Base-by-base conservation (phyloP, 1,284 basidiomycete genomes). In the Phylloboletellus chloephorus region DNA sequence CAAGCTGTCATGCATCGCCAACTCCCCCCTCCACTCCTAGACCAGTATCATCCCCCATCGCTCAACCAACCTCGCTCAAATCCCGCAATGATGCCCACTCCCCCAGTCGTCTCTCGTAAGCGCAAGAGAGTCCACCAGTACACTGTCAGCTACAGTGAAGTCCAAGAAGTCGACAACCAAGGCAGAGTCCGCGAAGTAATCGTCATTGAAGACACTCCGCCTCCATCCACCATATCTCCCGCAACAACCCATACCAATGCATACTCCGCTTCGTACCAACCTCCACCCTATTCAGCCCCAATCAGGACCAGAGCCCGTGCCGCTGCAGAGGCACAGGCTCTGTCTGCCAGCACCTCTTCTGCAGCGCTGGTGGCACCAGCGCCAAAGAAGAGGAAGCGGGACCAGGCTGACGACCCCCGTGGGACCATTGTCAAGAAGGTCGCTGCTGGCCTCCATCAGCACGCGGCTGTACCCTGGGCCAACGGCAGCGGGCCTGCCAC, bases 141-240 rank as follows among this genome's bases (percentile, higher is more conserved):
- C 62, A 82, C 79, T 22, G 81, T 88, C 62, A 82, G 75, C 67
- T 88, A 88, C 68, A 85, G 80, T 58, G 85, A 88, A 60, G 82
- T 88, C 26, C 79, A 88, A 52, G 87, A 89, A 64, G 73, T 87
- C 58, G 86, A 89, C 64, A 73, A 70, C 54, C 68, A 80, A 37
- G 86, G 87, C 51, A 70, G 73, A 51, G 69, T 86, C 31, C 71
- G 87, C 37, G 87, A 90, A 61, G 83, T 89, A 56, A 88, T 90
- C 64, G 81, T 90, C 53, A 88, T 90, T 61, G 87, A 89, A 53
- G 87, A 90, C 67, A 88, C 87, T 35, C 87, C 75, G 7, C 85
- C 86, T 37, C 79, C 82, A 41, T 76, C 80, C 39, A 86, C 85
- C 38, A 75, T 82, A 57, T 85, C 84, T 41, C 81, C 84, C 44